Conservation (phyloP, 345 rosid species). For the Acer negundo region DNA sequence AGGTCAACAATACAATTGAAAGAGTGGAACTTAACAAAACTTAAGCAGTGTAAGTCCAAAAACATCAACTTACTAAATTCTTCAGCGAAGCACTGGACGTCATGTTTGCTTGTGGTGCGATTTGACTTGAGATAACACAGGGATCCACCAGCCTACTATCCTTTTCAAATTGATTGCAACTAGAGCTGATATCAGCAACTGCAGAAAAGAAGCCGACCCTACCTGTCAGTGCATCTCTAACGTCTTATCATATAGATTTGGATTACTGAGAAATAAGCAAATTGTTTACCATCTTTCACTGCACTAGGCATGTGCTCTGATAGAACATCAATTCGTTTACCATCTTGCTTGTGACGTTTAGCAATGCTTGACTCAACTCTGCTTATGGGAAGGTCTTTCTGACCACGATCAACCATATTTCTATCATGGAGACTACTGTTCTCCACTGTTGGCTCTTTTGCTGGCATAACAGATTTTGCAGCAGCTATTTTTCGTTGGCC, state of each 20-base stretch:
- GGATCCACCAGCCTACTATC: slow-evolving; percentile 38
- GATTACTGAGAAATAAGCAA: slow-evolving; percentile 5
- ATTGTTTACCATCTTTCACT: slow-evolving; percentile 32
- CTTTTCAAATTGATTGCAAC: slow-evolving; percentile 37
- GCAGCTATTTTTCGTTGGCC: slow-evolving; percentile 28
- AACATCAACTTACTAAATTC: slow-evolving; percentile 41
- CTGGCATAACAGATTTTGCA: slow-evolving; percentile 31
- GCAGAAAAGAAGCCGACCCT: slow-evolving; percentile 25
- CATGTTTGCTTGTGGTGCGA: slow-evolving; percentile 28
- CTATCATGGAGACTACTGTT: slow-evolving; percentile 24
- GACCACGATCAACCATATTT: slow-evolving; percentile 26
- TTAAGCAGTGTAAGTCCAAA: background rate
- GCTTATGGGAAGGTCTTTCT: slow-evolving; percentile 34
- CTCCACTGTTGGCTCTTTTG: slow-evolving; percentile 34
- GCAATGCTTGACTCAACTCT: slow-evolving; percentile 34
- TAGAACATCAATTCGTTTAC: slow-evolving; percentile 34
- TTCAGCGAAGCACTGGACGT: slow-evolving; percentile 33
- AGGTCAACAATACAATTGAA: slow-evolving; percentile 10
- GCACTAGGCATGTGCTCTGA: slow-evolving; percentile 31
- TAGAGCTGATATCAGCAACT: slow-evolving; percentile 47
- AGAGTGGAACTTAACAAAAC: background rate
- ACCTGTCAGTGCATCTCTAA: slow-evolving; percentile 18
- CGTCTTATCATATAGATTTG: slow-evolving; percentile 4
- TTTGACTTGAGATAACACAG: slow-evolving; percentile 33
- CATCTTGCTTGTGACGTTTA: slow-evolving; percentile 41